Conservation (phyloP, 1,284 basidiomycete species). For the Takashimella koratensis region DNA sequence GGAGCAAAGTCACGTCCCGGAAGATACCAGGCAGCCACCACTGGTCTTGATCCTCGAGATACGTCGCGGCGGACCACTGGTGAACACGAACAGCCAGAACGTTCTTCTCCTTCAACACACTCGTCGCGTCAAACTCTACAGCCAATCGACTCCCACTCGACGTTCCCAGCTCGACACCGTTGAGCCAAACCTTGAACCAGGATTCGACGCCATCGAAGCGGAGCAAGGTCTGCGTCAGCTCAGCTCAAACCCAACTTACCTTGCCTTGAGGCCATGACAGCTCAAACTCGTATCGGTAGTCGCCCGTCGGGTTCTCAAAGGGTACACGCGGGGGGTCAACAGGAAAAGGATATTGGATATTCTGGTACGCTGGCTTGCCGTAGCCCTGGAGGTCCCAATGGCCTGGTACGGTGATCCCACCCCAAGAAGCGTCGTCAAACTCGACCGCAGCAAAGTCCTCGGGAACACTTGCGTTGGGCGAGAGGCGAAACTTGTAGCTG, state of each 20-base stretch:
- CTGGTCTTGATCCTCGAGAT: constrained; percentile 27
- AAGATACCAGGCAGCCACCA: constrained; percentile 32
- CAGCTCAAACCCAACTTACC: no score
- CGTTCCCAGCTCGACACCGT: constrained; percentile 10
- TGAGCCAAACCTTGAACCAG: constrained; percentile 17
- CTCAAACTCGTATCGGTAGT: constrained; percentile 10
- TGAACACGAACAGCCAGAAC: constrained; percentile 18
- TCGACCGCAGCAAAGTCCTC: constrained; percentile 5
- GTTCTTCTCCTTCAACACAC: constrained; percentile 1
- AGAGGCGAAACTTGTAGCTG: constrained; percentile 20
- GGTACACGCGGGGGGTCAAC: constrained; percentile 14
- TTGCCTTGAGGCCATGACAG: no score
- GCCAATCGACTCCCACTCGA: constrained; percentile 9
- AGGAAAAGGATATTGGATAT: constrained; percentile 15
- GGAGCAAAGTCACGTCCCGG: constrained; percentile 19
- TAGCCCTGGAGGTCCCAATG: constrained; percentile 15
- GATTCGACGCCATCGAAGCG: constrained; percentile 21
- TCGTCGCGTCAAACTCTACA: constrained; percentile 14
- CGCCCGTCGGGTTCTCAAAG: constrained; percentile 18
- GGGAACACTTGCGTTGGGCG: constrained; percentile 1
- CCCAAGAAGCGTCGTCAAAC: constrained; percentile 8
- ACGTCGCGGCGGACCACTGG: constrained; percentile 20
- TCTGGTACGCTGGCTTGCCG: constrained; percentile 13
- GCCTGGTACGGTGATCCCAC: constrained; percentile 8
- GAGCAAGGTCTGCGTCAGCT: constrained; percentile 8